These are phyloP conservation scores for Trichoderma oligosporum DNA, from an alignment of 2,329 filamentous ascomycete genomes.

Conservation along the genomic window DNA sequence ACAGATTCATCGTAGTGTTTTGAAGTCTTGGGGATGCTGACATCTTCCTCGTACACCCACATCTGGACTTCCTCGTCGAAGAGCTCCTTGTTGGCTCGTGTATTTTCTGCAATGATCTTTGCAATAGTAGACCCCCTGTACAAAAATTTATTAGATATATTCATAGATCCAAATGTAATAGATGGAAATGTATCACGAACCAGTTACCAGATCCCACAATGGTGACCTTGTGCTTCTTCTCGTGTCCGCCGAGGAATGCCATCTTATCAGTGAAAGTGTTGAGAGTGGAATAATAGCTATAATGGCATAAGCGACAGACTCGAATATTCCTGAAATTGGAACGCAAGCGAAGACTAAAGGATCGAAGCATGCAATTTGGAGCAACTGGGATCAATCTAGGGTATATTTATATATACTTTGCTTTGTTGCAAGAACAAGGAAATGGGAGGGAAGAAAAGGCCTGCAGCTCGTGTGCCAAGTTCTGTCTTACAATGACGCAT, in stretches of 20 bases:
- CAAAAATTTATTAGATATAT: neutral
- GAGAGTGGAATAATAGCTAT: constrained; percentile 23
- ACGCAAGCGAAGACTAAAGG: constrained; percentile 21
- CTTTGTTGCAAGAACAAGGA: neutral
- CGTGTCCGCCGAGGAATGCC: constrained; percentile 45
- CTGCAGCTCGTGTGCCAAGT: constrained; percentile 13
- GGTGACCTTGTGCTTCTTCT: constrained; percentile 85
- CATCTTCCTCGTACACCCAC: constrained; percentile 97
- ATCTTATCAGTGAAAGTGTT: constrained; percentile 28
- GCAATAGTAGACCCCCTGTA: constrained; percentile 89
- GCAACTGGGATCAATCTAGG: neutral
- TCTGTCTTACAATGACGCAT: constrained; percentile 16
- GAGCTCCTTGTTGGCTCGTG: constrained; percentile 67
- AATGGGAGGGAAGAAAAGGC: neutral
- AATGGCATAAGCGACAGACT: constrained; percentile 19
- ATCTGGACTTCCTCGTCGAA: constrained; percentile 92
- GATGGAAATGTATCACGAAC: constrained; percentile 42
- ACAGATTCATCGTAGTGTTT: constrained; percentile 65
- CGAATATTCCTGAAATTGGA: constrained; percentile 19
- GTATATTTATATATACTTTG: constrained; percentile 6
- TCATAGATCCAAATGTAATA: too few relatives aligned
- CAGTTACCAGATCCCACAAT: constrained; percentile 96
- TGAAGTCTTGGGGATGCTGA: constrained; percentile 67
- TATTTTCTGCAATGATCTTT: constrained; percentile 95
- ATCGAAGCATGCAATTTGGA: constrained; percentile 27